A percentile compares a stretch with the other conserved stretches of the same genome.
Evolutionary conservation across 192 early-diverging fungal genomes (phyloP).

Genomic region (Powellomyces hirtus): DNA sequence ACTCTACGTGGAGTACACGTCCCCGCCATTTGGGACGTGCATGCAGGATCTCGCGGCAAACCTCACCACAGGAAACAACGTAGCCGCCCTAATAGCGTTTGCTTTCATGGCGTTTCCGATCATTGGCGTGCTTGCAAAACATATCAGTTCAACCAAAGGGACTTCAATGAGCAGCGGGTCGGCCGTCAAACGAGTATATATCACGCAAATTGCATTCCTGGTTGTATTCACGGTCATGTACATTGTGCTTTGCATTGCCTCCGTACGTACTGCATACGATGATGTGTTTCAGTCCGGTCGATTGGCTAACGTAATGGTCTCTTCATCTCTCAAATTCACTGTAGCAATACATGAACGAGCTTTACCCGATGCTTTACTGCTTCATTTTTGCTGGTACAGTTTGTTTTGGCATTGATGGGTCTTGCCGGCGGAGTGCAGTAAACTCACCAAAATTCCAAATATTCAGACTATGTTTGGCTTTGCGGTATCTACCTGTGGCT

Average conservation of each 20-base stretch:
- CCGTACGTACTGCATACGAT: too few species aligned
- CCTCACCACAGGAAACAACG: conserved; percentile 11
- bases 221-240: background rate
- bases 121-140: background rate
- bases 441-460: background rate
- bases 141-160: background rate
- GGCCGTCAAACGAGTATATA: background rate
- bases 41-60: background rate
- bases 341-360: background rate
- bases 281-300: background rate
- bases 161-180: background rate
- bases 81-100: background rate
- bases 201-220: conserved; percentile 8
- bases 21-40: background rate
- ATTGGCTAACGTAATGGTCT: background rate
- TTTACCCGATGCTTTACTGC: background rate
- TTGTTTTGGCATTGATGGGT: background rate
- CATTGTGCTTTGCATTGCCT: background rate
- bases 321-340: background rate
- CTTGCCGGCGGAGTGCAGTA: background rate
- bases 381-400: conserved; percentile 6
- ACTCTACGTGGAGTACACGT: background rate
- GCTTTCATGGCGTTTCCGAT: background rate
- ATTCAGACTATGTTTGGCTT: conserved; percentile 15
- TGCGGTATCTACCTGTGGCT: conserved; percentile 15